Evolutionary conservation across 495 filamentous ascomycete species (phyloP), one percentile per base, ranked within the genome.

Genomic region (Platismatia glauca): DNA sequence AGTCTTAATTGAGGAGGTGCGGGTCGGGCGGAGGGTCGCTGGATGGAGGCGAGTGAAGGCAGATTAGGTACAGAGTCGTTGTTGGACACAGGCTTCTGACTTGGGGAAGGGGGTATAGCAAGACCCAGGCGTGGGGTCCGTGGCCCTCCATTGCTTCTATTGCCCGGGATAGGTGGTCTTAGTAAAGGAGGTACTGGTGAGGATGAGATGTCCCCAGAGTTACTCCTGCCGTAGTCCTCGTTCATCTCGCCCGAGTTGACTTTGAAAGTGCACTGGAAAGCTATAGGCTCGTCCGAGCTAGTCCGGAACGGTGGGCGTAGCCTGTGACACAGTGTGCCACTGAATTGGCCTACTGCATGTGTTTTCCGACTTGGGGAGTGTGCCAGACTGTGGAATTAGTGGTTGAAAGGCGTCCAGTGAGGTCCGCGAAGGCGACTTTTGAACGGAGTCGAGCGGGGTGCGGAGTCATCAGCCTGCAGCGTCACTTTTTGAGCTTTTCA

Each of bases 21-120:
- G 22, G 86, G 84, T 41, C 85, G 81, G 22, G 68, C 68, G 27
- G 74, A 68, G 11, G 73, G 71, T 33, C 74, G 74, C 41, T 72
- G 71, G 29, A 72, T 69, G 64, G 74, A 75, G n/a, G 70, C 68
- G 20, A 73, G 66, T 39, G 75, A 73, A 62, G 79, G 70, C 57
- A 72, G 70, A n/a, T 69, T 65, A 33, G 71, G 63, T 22, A 73
- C 64, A 61, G 68, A 65, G 15, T 58, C 53, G 64, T 74, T 77
- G 58, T 72, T 72, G 65, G 75, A 70, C 68, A 81, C 82, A 6
- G 90, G 89, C 73, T 90, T 87, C 60, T 77, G 84, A 75, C 82
- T 91, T 53, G 90, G 86, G 31, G 90, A 93, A 3, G 87, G 86
- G 37, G 91, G 91, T 38, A 96, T 96, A 27, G 90, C 88, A 56